Evolutionary conservation across 2,329 filamentous ascomycete genomes (phyloP).

Genomic region (Hypomyces rosellus): DNA sequence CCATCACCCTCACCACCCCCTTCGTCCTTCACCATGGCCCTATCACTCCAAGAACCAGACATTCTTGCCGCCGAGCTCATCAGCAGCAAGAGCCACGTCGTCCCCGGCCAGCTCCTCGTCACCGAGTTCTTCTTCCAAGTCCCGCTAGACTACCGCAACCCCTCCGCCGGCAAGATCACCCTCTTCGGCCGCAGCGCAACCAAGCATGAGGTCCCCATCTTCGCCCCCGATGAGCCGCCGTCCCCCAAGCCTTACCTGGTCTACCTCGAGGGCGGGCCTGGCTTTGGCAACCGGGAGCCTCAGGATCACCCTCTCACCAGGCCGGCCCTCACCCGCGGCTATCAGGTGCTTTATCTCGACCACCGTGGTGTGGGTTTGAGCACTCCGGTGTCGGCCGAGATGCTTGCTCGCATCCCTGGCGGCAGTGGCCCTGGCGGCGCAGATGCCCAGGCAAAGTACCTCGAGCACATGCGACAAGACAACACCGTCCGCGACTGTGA

Average conservation of each 20-base stretch:
- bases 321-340: slow-evolving; percentile 68
- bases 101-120: slow-evolving; percentile 63
- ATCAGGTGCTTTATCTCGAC: slow-evolving; percentile 81
- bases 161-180: slow-evolving; percentile 54
- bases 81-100: slow-evolving; percentile 36
- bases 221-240: slow-evolving; percentile 32
- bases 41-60: slow-evolving; percentile 11
- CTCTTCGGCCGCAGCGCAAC: slow-evolving; percentile 73
- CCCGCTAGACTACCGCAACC: slow-evolving; percentile 68
- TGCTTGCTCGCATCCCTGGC: slow-evolving; percentile 50
- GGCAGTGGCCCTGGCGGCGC: slow-evolving; percentile 37
- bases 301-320: slow-evolving; percentile 68
- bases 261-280: slow-evolving; percentile 82
- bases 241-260: slow-evolving; percentile 53
- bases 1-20: no score
- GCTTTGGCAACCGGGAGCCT: slow-evolving; percentile 68
- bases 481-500: slow-evolving; percentile 87
- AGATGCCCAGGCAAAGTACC: slow-evolving; percentile 67
- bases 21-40: slow-evolving; percentile 4
- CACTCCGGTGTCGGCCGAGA: slow-evolving; percentile 68
- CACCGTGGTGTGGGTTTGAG: slow-evolving; percentile 86
- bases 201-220: slow-evolving; percentile 58
- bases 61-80: slow-evolving; percentile 34
- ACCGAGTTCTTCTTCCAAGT: slow-evolving; percentile 85
- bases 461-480: slow-evolving; percentile 82